Evolutionary conservation across 2,329 filamentous ascomycete species (phyloP).

Genomic region (Cadophora malorum): DNA sequence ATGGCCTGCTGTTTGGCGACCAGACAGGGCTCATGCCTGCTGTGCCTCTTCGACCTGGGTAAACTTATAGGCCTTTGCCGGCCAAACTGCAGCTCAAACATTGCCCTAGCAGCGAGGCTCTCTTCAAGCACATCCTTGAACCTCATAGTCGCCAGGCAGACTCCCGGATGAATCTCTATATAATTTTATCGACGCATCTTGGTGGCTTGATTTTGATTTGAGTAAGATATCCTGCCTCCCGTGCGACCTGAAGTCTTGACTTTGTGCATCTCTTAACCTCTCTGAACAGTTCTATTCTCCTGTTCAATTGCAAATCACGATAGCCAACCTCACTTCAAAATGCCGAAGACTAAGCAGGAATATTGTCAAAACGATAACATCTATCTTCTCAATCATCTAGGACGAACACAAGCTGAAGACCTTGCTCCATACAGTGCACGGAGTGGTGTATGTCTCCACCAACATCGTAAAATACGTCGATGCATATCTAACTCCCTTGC

Average conservation of each 20-base stretch:
- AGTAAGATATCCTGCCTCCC: conserved; percentile 18
- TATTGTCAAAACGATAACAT: conserved; percentile 13
- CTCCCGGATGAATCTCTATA: conserved; percentile 26
- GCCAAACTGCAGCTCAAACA: conserved; percentile 26
- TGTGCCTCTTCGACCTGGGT: conserved; percentile 34
- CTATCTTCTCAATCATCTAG: conserved; percentile 20
- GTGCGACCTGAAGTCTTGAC: background rate
- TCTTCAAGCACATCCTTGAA: conserved; percentile 30
- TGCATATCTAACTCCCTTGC: conserved; percentile 25
- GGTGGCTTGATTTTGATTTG: conserved; percentile 18
- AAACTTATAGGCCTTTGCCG: conserved; percentile 36
- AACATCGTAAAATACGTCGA: background rate
- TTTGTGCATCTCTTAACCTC: conserved; percentile 9
- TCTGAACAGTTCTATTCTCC: background rate
- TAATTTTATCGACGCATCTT: conserved; percentile 27
- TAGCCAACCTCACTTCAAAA: background rate
- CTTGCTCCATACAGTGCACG: conserved; percentile 38
- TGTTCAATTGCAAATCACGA: background rate
- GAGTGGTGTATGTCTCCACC: conserved; percentile 1
- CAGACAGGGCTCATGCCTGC: conserved; percentile 34
- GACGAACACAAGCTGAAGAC: conserved; percentile 27
- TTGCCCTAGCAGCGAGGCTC: conserved; percentile 31
- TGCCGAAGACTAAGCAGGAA: conserved; percentile 9
- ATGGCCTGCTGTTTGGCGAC: conserved; percentile 24
- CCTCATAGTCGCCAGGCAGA: conserved; percentile 32